Evolutionary conservation across 768 basidiomycete species (phyloP).

Genomic region (Collybia mongolica): DNA sequence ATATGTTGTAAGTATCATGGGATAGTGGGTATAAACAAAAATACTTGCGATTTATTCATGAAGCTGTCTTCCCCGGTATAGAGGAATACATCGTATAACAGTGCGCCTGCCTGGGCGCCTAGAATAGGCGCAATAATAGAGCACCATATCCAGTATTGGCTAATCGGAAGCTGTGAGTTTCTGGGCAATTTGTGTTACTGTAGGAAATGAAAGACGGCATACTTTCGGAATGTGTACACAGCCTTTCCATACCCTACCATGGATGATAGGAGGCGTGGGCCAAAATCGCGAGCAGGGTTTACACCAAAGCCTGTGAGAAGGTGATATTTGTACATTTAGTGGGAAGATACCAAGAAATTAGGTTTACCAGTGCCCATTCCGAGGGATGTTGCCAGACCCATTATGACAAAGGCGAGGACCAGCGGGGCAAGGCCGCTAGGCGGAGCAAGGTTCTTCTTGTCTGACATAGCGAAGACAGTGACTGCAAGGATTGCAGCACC

Average conservation of each 20-base stretch:
- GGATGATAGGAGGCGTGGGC: slow-evolving; percentile 63
- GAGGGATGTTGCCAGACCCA: slow-evolving; percentile 54
- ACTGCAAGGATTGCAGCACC: slow-evolving; percentile 55
- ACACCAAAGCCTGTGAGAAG: slow-evolving; percentile 27
- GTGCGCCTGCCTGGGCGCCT: slow-evolving; percentile 51
- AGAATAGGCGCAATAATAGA: slow-evolving; percentile 57
- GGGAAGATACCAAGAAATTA: no score
- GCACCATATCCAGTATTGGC: slow-evolving; percentile 77
- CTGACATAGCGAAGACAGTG: slow-evolving; percentile 48
- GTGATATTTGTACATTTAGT: neutral
- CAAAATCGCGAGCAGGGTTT: slow-evolving; percentile 43
- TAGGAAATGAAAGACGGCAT: slow-evolving; percentile 19
- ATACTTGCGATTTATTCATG: slow-evolving; percentile 49
- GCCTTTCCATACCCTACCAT: slow-evolving; percentile 64
- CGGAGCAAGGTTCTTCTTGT: slow-evolving; percentile 49
- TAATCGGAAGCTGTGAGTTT: slow-evolving; percentile 12
- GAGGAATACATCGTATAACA: slow-evolving; percentile 57
- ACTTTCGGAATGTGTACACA: slow-evolving; percentile 38
- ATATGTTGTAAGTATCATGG: no score
- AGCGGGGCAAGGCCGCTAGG: slow-evolving; percentile 55
- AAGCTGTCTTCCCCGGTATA: slow-evolving; percentile 57
- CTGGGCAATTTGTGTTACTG: neutral
- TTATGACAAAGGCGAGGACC: slow-evolving; percentile 50
- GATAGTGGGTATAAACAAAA: no score
- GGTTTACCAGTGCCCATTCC: slow-evolving; percentile 56